Conservation (phyloP, 2,329 filamentous ascomycete genomes). For the Colletotrichum salicis region DNA sequence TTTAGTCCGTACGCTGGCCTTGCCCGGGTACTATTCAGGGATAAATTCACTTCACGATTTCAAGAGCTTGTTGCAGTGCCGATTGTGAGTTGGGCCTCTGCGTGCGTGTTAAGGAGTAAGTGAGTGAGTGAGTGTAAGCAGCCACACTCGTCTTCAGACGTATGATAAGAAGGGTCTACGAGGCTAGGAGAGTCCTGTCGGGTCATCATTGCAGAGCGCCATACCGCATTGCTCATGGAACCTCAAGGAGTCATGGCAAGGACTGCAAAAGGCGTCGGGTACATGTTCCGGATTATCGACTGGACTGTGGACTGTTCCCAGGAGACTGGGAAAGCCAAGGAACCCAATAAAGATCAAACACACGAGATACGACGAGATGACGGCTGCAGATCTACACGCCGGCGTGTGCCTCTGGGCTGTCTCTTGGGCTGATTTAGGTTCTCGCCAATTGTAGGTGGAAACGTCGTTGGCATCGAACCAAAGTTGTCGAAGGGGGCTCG, state of each 20-base stretch:
- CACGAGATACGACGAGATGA: slow-evolving; percentile 5
- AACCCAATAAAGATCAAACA: background rate
- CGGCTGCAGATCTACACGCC: background rate
- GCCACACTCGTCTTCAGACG: background rate
- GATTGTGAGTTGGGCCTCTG: too few species aligned
- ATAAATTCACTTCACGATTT: background rate
- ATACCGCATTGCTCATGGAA: background rate
- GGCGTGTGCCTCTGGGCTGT: background rate
- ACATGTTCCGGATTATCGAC: background rate
- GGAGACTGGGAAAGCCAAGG: background rate
- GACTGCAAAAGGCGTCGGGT: too few species aligned
- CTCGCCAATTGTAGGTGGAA: background rate
- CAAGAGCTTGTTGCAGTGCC: background rate
- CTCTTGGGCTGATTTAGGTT: background rate
- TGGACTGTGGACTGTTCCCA: background rate
- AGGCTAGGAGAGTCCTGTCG: background rate
- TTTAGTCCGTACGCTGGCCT: slow-evolving; percentile 13
- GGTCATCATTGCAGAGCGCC: background rate
- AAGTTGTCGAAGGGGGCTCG: too few species aligned
- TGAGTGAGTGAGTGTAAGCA: background rate
- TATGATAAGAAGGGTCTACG: background rate
- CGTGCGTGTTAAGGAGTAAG: too few species aligned
- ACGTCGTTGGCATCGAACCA: background rate
- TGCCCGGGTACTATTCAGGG: background rate
- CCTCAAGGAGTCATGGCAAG: too few species aligned